phyloP scores from a whole-genome alignment of 768 basidiomycete species.

The Tylopilus vinaceipallidus region DNA sequence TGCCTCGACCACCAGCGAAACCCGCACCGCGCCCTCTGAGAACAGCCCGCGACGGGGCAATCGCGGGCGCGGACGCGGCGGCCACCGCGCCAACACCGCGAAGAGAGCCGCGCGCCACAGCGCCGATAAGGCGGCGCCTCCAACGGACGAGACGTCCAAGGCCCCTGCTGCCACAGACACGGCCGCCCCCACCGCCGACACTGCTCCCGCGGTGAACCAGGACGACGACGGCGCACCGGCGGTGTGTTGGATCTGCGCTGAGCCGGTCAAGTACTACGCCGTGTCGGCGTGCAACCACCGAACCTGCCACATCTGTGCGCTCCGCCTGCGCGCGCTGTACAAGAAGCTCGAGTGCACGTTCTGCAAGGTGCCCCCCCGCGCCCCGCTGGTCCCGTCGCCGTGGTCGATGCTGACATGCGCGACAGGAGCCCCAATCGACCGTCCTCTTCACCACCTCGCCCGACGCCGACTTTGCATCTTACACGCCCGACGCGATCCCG shows the following conservation, averaged over 20 bases:
- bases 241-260: conserved; percentile 93
- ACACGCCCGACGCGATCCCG: conserved; percentile 50
- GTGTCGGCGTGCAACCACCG: conserved; percentile 90
- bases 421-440: conserved; percentile 66
- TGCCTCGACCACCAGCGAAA: conserved; percentile 17
- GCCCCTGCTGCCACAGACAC: background rate
- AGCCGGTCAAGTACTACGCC: conserved; percentile 87
- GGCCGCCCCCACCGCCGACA: background rate
- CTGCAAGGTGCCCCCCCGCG: conserved; percentile 59
- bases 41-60: conserved; percentile 15
- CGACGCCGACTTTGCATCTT: conserved; percentile 60
- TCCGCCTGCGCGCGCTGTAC: conserved; percentile 87
- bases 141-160: background rate
- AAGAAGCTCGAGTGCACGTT: conserved; percentile 94
- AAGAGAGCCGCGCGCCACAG: conserved; percentile 8
- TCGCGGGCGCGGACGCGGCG: conserved; percentile 22
- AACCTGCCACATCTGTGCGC: conserved; percentile 91
- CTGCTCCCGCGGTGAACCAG: conserved; percentile 15
- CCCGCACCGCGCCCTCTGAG: conserved; percentile 1
- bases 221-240: conserved; percentile 34
- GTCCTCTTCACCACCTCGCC: conserved; percentile 75
- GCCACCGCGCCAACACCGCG: background rate
- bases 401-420: background rate
- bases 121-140: background rate
- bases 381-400: background rate